Percentiles rank a stretch among this genome's conserved stretches.
These are phyloP conservation scores for Calycina herbarum DNA, from an alignment of 2,329 filamentous ascomycete genomes.

Conservation along the genomic window DNA sequence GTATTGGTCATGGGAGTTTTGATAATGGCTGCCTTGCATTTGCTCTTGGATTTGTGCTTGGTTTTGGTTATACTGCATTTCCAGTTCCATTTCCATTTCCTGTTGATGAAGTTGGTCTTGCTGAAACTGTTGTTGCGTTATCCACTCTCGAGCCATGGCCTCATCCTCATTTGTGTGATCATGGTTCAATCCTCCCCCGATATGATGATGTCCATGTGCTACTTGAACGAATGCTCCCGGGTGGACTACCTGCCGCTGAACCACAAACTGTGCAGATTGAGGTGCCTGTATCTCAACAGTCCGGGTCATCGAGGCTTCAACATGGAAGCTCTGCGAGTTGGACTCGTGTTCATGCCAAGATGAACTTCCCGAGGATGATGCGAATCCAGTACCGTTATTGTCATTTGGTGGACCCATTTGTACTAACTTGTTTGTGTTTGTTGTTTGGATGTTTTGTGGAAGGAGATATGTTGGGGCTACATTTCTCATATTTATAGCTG, in stretches of 20 bases:
- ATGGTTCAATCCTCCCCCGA: neutral
- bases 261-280: neutral
- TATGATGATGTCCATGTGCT: neutral
- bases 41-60: neutral
- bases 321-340: neutral
- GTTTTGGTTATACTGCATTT: neutral
- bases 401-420: neutral
- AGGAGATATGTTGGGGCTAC: neutral
- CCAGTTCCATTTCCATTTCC: neutral
- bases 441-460: neutral
- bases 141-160: neutral
- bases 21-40: neutral
- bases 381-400: neutral
- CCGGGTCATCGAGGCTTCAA: neutral
- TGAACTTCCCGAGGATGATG: neutral
- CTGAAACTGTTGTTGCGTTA: neutral
- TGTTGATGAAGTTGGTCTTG: neutral
- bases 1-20: conserved; percentile 11
- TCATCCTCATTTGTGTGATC: neutral
- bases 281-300: neutral
- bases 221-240: neutral
- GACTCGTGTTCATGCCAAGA: neutral
- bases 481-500: neutral
- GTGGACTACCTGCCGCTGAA: neutral
- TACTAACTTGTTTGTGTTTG: neutral